Base-by-base conservation (phyloP, 2,329 filamentous ascomycete genomes). In the Cercospora sp. region DNA sequence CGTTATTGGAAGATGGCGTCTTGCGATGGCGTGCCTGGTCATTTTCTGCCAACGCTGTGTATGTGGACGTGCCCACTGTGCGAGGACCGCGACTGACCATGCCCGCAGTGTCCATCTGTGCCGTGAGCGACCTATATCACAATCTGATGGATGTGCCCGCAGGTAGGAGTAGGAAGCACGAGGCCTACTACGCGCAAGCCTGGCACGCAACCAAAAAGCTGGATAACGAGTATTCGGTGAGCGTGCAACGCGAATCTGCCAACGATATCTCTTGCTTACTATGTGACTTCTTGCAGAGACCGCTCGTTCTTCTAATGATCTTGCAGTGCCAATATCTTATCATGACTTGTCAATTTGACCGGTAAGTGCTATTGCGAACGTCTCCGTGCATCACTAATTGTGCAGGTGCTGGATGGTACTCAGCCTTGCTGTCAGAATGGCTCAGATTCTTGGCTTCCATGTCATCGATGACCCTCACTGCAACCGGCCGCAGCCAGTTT, bases 341-440 rank as follows among this genome's bases (percentile, higher is more conserved):
- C 18, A 64, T 53, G 8, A 69, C 58, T 26, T 63, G 59, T 24
- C 63, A 69, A 55, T 66, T 60, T n/a, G 67, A 69, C 16, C 62
- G 61, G 67, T 69, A 55, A 63, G 67, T 40, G 5, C 16, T 21
- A 6, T 12, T 8, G 18, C 13, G 21, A 1, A 57, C 13, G 3
- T 30, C 51, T 2, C 59, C 30, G 37, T 16, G 9, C 21, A 45
- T 43, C n/a, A 30, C 61, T 63, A 18, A 63, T 37, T 12, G 37
- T 28, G 30, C 12, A 66, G 64, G 26, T 61, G 58, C 43, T 66
- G 64, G 64, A 66, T 60, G 40, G 53, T 59, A 5, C 49, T 66
- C 18, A 60, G 64, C 21, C 55, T 66, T 6, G 64, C 64, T n/a
- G 18, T 63, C 60, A 55, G 60, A 21, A 63, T 63, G 55, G 65